Evolutionary conservation across 805 yeast species (phyloP).

Genomic region (Sugiyamaella valdiviana): DNA sequence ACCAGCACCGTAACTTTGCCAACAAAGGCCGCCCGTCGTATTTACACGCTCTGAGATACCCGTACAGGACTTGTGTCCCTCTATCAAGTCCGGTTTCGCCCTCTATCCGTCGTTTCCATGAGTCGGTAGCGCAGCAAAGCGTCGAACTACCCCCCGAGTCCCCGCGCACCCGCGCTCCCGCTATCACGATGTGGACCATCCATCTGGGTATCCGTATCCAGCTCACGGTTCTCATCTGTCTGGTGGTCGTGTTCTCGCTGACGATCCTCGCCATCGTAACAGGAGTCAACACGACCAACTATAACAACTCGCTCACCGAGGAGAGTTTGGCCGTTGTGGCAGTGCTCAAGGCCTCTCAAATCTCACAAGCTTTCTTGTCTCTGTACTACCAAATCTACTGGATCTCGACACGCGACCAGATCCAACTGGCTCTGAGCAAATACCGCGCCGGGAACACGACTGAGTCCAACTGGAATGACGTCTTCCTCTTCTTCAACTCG

Average conservation of each 20-base stretch:
- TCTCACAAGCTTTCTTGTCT: constrained; percentile 58
- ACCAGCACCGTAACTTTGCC: too few relatives aligned
- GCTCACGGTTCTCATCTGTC: constrained; percentile 58
- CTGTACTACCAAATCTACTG: constrained; percentile 64
- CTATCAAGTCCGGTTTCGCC: too few relatives aligned
- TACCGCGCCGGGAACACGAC: constrained; percentile 71
- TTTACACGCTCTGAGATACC: too few relatives aligned
- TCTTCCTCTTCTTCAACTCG: constrained; percentile 47
- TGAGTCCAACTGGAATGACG: constrained; percentile 40
- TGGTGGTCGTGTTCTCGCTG: constrained; percentile 62
- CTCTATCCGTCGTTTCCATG: background rate
- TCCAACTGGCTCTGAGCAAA: constrained; percentile 54
- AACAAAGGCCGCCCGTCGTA: too few relatives aligned
- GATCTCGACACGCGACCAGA: constrained; percentile 53
- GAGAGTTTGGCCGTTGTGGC: constrained; percentile 74
- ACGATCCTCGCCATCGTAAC: constrained; percentile 66
- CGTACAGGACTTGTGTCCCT: too few relatives aligned
- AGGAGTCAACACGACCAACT: constrained; percentile 40
- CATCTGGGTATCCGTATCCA: constrained; percentile 64
- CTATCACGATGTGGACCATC: constrained; percentile 16
- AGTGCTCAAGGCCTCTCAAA: constrained; percentile 72
- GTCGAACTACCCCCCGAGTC: background rate
- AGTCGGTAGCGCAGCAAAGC: background rate
- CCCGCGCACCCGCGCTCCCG: background rate
- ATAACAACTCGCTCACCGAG: constrained; percentile 54